phyloP scores from a whole-genome alignment of 2,329 filamentous ascomycete species.

The Fusarium sp. region DNA sequence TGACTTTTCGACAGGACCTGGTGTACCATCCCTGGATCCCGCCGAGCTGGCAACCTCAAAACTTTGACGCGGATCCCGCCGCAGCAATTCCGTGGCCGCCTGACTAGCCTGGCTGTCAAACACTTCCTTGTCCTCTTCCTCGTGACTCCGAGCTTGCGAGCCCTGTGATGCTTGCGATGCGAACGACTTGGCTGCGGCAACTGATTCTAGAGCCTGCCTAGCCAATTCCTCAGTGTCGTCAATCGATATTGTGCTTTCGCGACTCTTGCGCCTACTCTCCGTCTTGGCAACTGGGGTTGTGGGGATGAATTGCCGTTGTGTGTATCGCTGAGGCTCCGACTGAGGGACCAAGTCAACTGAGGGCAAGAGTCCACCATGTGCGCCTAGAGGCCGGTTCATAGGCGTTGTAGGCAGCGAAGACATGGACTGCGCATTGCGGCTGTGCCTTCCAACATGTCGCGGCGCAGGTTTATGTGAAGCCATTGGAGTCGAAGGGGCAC shows the following conservation, averaged over 20 bases:
- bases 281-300: slow-evolving; percentile 57
- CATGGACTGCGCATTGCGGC: slow-evolving; percentile 82
- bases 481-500: slow-evolving; percentile 78
- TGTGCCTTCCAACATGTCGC: slow-evolving; percentile 71
- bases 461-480: slow-evolving; percentile 57
- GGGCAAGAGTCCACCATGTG: slow-evolving; percentile 67
- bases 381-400: slow-evolving; percentile 61
- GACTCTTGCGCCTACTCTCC: slow-evolving; percentile 72
- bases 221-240: slow-evolving; percentile 70
- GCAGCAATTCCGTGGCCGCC: slow-evolving; percentile 79
- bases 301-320: slow-evolving; percentile 54
- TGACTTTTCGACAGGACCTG: slow-evolving; percentile 56
- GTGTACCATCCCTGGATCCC: slow-evolving; percentile 58
- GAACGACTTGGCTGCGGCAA: slow-evolving; percentile 59
- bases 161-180: slow-evolving; percentile 40
- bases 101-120: slow-evolving; percentile 82
- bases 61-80: slow-evolving; percentile 66
- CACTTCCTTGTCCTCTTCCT: slow-evolving; percentile 62
- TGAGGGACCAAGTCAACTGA: slow-evolving; percentile 72
- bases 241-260: slow-evolving; percentile 87
- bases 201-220: slow-evolving; percentile 64
- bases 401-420: slow-evolving; percentile 88
- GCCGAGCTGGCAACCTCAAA: slow-evolving; percentile 61
- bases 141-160: slow-evolving; percentile 43
- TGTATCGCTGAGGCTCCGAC: slow-evolving; percentile 65